Evolutionary conservation across 306 rosid genomes (phyloP).

Genomic region (Glycine latifolia): DNA sequence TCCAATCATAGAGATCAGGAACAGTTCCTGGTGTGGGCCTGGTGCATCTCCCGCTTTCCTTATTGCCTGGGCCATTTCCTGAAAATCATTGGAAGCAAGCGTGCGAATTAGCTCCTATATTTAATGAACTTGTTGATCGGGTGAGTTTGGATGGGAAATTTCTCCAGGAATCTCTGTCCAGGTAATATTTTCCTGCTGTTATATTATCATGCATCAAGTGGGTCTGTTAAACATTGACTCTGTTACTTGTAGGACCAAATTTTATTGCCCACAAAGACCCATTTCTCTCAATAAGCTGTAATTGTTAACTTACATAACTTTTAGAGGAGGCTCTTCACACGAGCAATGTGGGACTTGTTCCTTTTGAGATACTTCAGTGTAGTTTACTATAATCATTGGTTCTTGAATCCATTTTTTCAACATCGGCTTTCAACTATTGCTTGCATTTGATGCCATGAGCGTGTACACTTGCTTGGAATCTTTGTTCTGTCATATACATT

Average conservation of each 20-base stretch:
- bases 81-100: slow-evolving; percentile 78
- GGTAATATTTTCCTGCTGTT: slow-evolving; percentile 42
- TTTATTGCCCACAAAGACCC: neutral
- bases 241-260: neutral
- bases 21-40: slow-evolving; percentile 86
- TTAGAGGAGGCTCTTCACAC: neutral
- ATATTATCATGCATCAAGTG: neutral
- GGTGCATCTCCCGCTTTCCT: slow-evolving; percentile 83
- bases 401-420: slow-evolving; percentile 14
- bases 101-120: slow-evolving; percentile 75
- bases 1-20: slow-evolving; percentile 67
- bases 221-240: neutral
- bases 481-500: neutral
- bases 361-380: neutral
- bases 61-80: slow-evolving; percentile 77
- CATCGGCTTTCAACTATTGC: neutral
- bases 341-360: neutral
- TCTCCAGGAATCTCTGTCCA: slow-evolving; percentile 83
- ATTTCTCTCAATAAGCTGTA: neutral
- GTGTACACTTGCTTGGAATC: neutral
- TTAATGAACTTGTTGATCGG: slow-evolving; percentile 85
- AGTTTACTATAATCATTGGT: neutral
- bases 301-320: neutral
- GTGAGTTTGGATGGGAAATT: slow-evolving; percentile 89
- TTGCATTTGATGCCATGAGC: slow-evolving; percentile 1